These are phyloP conservation scores for Epichloe aotearoae DNA, from an alignment of 2,329 filamentous ascomycete genomes.

Conservation along the genomic window DNA sequence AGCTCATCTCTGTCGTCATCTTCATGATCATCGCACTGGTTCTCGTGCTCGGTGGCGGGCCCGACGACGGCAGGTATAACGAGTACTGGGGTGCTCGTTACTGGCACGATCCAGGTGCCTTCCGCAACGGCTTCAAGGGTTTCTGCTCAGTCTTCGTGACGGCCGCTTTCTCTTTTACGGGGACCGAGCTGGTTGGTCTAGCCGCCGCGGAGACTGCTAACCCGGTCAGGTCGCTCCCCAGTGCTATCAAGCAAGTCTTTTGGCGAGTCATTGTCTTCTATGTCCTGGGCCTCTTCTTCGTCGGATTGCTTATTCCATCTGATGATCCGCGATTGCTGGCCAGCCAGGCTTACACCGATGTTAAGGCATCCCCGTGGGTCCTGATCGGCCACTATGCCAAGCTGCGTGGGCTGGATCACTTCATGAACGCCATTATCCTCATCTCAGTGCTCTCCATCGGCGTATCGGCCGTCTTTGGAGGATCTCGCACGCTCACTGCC, in stretches of 20 bases:
- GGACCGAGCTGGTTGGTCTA: slow-evolving; percentile 56
- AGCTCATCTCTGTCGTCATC: slow-evolving; percentile 42
- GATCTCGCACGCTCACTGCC: slow-evolving; percentile 42
- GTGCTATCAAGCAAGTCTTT: slow-evolving; percentile 63
- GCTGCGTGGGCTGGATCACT: slow-evolving; percentile 32
- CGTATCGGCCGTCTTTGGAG: slow-evolving; percentile 40
- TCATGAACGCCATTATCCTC: slow-evolving; percentile 42
- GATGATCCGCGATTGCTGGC: slow-evolving; percentile 31
- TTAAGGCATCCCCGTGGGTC: slow-evolving; percentile 35
- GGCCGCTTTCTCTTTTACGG: slow-evolving; percentile 52
- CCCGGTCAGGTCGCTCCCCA: slow-evolving; percentile 58
- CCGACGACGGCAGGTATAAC: slow-evolving; percentile 27
- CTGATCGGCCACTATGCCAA: slow-evolving; percentile 33
- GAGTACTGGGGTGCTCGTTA: slow-evolving; percentile 30
- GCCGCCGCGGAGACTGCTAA: slow-evolving; percentile 56
- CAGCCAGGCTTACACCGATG: slow-evolving; percentile 29
- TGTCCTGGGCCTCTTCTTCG: slow-evolving; percentile 33
- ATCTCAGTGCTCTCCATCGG: slow-evolving; percentile 41
- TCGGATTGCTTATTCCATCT: slow-evolving; percentile 31
- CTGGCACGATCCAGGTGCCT: slow-evolving; percentile 34
- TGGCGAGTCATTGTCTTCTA: slow-evolving; percentile 41
- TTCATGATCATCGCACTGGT: slow-evolving; percentile 50
- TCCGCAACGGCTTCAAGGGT: slow-evolving; percentile 57
- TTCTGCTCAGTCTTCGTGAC: slow-evolving; percentile 58
- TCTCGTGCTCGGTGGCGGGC: slow-evolving; percentile 44